Base-by-base conservation (phyloP, 148 eudicot genomes). In the Camellia granthamiana region DNA sequence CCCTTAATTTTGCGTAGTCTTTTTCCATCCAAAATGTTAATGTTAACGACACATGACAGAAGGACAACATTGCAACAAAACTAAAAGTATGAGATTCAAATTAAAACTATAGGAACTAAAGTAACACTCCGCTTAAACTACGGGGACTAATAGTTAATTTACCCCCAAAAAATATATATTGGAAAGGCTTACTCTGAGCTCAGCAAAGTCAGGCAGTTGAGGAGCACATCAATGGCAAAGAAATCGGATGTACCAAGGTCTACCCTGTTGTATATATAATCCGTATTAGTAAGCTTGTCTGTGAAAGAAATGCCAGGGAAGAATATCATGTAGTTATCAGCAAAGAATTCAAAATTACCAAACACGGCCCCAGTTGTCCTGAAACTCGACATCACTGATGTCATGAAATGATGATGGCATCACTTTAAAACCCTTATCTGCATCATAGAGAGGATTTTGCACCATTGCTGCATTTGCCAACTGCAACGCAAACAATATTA, bases 401-500 rank as follows among this genome's bases (percentile, higher is more conserved):
- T 96, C 99, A 87, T 96, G 98, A 85, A 96, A 92, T 61, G 99
- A 93, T 42, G 97, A 91, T 79, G 97, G 97, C 92, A 93, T 89
- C 84, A 91, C 94, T 14, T 84, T 87, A 42, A 78, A 86, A 75
- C 91, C 94, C 85, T 92, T 89, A 71, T 92, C 97, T 67, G 88
- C 92, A 80, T 96, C 98, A 77, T 96, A 96, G 52, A 90, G 83
- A 52, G 97, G 97, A 80, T 92, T 77, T 67, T 92, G 86, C 70
- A 92, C 97, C 92, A 92, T 88, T 68, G 97, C 87, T 52, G 87
- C 81, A 84, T 87, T 87, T 42, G 88, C 91, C 87, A 96, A 80
- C 99, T 96, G 82, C 85, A 90, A 84, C 55, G 73, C 58, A 82
- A 14, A 80, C 54, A 3, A 55, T 49, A 30, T 12, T 41, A 16